phyloP scores from a whole-genome alignment of 371 early-diverging fungal species.

The Mucor mucedo region DNA sequence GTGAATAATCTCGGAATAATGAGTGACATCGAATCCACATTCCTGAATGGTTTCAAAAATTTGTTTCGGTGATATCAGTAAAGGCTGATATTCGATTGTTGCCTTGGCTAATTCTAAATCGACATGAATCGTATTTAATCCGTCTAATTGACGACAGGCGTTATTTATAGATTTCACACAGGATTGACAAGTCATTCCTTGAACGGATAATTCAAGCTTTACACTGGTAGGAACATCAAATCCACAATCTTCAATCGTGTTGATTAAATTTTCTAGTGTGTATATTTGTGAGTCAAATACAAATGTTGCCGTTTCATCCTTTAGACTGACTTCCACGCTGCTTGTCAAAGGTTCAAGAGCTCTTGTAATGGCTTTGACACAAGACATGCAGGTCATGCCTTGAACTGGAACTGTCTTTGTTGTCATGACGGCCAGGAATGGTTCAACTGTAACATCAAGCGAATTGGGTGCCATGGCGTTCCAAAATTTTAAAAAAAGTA shows the following conservation, averaged over 20 bases:
- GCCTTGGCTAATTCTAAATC: slow-evolving; percentile 55
- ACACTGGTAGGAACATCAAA: slow-evolving; percentile 27
- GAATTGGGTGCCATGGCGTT: neutral
- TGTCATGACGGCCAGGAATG: neutral
- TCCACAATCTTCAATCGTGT: slow-evolving; percentile 46
- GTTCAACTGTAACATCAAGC: neutral
- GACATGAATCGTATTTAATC: slow-evolving; percentile 35
- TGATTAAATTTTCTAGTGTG: slow-evolving; percentile 20
- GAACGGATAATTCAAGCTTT: slow-evolving; percentile 43
- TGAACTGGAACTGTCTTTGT: slow-evolving; percentile 47
- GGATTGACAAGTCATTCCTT: slow-evolving; percentile 84
- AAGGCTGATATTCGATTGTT: slow-evolving; percentile 45
- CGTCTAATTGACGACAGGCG: slow-evolving; percentile 30
- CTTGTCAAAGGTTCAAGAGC: slow-evolving; percentile 44
- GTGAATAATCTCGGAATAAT: slow-evolving; percentile 3
- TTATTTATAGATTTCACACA: slow-evolving; percentile 71
- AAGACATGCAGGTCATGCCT: slow-evolving; percentile 73
- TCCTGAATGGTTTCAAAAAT: slow-evolving; percentile 52
- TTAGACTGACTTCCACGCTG: slow-evolving; percentile 43
- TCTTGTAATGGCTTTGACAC: slow-evolving; percentile 52
- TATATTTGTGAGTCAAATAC: slow-evolving; percentile 26
- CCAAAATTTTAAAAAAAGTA: neutral
- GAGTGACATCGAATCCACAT: slow-evolving; percentile 56
- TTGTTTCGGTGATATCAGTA: slow-evolving; percentile 2
- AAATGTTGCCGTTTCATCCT: slow-evolving; percentile 42